phyloP scores from a whole-genome alignment of 148 eudicot genomes.

The Rhododendron henanense region DNA sequence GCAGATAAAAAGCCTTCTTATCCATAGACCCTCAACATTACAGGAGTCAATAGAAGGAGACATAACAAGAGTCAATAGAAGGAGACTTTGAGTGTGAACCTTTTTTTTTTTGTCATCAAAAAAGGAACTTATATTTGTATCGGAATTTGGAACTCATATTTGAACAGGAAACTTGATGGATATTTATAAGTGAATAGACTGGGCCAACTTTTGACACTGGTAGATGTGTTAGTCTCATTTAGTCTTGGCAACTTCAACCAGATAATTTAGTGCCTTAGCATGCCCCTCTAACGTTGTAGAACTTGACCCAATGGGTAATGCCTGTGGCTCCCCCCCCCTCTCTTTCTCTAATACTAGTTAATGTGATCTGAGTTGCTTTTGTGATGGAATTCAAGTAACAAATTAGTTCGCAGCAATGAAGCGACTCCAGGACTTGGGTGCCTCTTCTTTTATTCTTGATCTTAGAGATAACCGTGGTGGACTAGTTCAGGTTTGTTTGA shows the following conservation, averaged over 20 bases:
- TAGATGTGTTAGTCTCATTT: not conserved
- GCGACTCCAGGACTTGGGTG: conserved; percentile 83
- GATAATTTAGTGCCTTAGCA: not conserved
- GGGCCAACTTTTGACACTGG: not conserved
- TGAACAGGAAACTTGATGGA: not conserved
- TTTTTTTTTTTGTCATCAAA: not conserved
- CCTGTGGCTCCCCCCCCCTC: not conserved
- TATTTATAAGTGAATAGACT: not conserved
- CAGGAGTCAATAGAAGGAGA: not conserved
- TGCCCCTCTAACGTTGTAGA: not conserved
- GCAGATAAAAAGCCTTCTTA: not conserved
- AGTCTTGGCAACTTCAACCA: not conserved
- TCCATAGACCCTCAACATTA: not conserved
- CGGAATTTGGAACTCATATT: not conserved
- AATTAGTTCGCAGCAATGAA: conserved; percentile 60
- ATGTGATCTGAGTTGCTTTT: not conserved
- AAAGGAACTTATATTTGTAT: not conserved
- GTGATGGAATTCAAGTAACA: conserved; percentile 6
- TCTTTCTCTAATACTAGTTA: not conserved
- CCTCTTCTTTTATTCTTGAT: conserved; percentile 78
- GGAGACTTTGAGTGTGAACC: not conserved
- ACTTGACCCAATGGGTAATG: too few relatives aligned
- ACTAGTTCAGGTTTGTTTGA: conserved; percentile 71
- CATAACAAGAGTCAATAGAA: not conserved
- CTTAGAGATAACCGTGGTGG: conserved; percentile 94